Conservation (phyloP, 345 rosid species). For the Citrus inodora region DNA sequence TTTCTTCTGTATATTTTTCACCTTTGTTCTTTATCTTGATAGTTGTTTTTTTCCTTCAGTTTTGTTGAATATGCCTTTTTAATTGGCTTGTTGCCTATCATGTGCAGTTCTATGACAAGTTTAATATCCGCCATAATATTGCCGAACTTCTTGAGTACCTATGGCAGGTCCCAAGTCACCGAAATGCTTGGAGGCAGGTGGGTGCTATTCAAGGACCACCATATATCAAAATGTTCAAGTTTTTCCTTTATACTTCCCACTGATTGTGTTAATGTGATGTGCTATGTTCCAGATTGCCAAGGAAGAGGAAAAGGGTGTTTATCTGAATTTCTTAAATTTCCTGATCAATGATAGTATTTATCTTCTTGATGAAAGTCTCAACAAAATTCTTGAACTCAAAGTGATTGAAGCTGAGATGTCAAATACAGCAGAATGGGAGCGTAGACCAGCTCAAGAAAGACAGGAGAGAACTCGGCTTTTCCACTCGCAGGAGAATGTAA, state of each 20-base stretch:
- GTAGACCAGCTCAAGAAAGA: constrained; percentile 90
- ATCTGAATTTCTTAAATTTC: constrained; percentile 96
- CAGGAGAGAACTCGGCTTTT: constrained; percentile 92
- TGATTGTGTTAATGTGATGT: constrained; percentile 2
- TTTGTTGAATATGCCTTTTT: not conserved
- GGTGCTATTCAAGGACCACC: constrained; percentile 6
- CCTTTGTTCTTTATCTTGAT: not conserved
- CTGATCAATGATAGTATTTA: constrained; percentile 94
- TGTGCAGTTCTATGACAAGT: constrained; percentile 96
- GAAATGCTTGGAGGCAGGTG: constrained; percentile 97
- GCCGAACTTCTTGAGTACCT: constrained; percentile 97
- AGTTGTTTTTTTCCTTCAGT: not conserved
- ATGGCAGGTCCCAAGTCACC: constrained; percentile 99
- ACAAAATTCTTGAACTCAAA: constrained; percentile 94
- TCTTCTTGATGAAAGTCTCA: constrained; percentile 98
- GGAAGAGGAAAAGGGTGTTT: constrained; percentile 99
- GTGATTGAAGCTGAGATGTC: constrained; percentile 96
- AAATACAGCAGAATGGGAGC: constrained; percentile 88
- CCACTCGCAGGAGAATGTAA: constrained; percentile 93
- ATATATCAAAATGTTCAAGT: constrained; percentile 3
- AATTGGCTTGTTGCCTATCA: constrained; percentile 10
- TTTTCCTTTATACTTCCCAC: not conserved
- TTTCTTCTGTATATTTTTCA: not conserved
- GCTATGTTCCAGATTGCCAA: constrained; percentile 76
- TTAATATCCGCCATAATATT: constrained; percentile 94